Evolutionary conservation across 192 early-diverging fungal species (phyloP).

Genomic region (Backusella sp.): DNA sequence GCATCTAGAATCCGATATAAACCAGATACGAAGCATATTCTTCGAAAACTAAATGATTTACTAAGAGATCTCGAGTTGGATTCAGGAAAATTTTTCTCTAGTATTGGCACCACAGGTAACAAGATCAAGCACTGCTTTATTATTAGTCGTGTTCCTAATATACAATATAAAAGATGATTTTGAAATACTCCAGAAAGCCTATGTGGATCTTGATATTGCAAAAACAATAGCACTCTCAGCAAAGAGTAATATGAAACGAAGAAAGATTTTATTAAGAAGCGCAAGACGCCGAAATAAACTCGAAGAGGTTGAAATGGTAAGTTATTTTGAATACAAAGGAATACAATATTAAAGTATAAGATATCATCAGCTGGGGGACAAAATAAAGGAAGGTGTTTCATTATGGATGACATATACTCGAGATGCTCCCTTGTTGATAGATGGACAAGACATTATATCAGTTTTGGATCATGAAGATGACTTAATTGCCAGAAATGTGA

Average conservation of each 20-base stretch:
- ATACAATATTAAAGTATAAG: background rate
- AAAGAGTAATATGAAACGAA: conserved; percentile 24
- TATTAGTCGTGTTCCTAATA: background rate
- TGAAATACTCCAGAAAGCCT: conserved; percentile 22
- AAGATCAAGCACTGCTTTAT: background rate
- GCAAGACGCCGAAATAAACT: background rate
- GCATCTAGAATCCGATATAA: conserved; percentile 25
- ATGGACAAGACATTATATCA: conserved; percentile 22
- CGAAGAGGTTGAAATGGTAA: conserved; percentile 30
- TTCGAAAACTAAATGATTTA: conserved; percentile 22
- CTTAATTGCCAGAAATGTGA: conserved; percentile 22
- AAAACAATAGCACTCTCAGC: conserved; percentile 23
- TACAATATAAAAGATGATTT: conserved; percentile 8
- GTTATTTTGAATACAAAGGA: background rate
- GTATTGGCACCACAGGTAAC: conserved; percentile 23
- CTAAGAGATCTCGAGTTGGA: conserved; percentile 22
- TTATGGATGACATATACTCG: conserved; percentile 17
- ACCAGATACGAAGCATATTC: conserved; percentile 29
- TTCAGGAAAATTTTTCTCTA: conserved; percentile 22
- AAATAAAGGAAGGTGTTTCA: conserved; percentile 18
- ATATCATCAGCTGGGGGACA: conserved; percentile 13
- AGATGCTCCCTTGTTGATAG: conserved; percentile 10
- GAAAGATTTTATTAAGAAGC: conserved; percentile 20
- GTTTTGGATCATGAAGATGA: conserved; percentile 25
- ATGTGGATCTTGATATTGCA: conserved; percentile 22